Percentiles rank a stretch among this genome's conserved stretches.
These are phyloP conservation scores for Desmodesmus armatus DNA, from an alignment of 139 green algal genomes.

Conservation along the genomic window DNA sequence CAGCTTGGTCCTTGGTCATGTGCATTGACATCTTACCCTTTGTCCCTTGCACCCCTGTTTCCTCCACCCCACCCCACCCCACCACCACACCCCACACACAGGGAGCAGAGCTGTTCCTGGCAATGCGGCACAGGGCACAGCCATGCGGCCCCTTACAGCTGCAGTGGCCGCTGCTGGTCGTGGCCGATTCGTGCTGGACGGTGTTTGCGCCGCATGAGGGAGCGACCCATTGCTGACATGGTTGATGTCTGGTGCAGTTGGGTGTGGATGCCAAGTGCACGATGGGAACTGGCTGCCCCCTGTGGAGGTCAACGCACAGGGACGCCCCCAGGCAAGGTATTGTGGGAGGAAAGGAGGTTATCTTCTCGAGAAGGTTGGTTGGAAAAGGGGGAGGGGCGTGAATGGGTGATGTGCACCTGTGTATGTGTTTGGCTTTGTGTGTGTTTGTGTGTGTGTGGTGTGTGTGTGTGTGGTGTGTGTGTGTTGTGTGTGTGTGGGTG, in stretches of 20 bases:
- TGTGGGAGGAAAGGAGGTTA: neutral
- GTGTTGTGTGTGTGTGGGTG: too few species aligned
- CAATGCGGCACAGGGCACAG: conserved; percentile 98
- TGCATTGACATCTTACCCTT: too few species aligned
- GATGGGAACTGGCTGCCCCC: conserved; percentile 97
- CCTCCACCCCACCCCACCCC: too few species aligned
- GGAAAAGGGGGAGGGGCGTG: neutral
- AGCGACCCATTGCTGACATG: conserved; percentile 94
- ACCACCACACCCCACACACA: too few species aligned
- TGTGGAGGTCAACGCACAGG: conserved; percentile 85
- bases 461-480: too few species aligned
- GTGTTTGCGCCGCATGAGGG: conserved; percentile 91
- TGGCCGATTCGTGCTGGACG: conserved; percentile 91
- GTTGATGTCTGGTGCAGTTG: conserved; percentile 93
- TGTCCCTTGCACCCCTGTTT: neutral
- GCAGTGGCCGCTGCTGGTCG: conserved; percentile 95
- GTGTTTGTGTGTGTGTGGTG: too few species aligned
- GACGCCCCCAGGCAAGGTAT: conserved; percentile 84
- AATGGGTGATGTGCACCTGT: neutral
- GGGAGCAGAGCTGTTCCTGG: conserved; percentile 93
- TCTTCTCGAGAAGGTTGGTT: neutral
- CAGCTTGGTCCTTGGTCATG: too few species aligned
- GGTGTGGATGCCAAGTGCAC: conserved; percentile 93
- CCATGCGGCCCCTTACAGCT: conserved; percentile 97
- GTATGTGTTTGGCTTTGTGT: too few species aligned